Evolutionary conservation across 352 stramenopile species (phyloP), one percentile per base, ranked within the genome.

Genomic region (Globisporangium ultimum): DNA sequence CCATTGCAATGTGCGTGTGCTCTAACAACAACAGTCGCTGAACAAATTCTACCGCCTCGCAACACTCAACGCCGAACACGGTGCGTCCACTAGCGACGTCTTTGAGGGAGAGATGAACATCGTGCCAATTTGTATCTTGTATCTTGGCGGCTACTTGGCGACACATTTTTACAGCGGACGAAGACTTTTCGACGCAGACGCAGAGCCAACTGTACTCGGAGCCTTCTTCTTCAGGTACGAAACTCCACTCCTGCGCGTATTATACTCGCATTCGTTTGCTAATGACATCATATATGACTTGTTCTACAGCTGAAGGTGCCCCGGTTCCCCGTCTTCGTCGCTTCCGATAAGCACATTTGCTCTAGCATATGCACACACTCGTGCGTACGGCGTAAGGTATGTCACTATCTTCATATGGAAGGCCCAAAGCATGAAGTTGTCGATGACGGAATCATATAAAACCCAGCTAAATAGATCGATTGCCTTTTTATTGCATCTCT

Each of bases 41-140:
- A 71, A 86, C 68, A 88, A 90, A 58, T 91, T 93, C 58, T 91
- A 89, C 60, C 74, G 73, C 17, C 63, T 93, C 36, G 73, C 82
- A 6, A 82, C 77, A 47, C 72, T 91, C 55, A 84, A 68, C 20
- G 60, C 79, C 24, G 74, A 71, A 51, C 58, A 56, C 22, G 64
- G 76, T 84, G 48, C 53, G 70, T 60, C 6, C 3, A 53, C 4
- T 36, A 6, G 28, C 8, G 28, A 36, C 8, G 28, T 11, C 28
- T 36, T 36, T 36, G 28, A 36, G 9, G 28, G 28, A 10, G 28
- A 36, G 3, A 10, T 36, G 28, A 36, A 28, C 28, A 36, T 36
- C 28, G 28, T 36, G 9, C 28, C 28, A 10, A 36, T 36, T 36
- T 36, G 28, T 36, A 10, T 36, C 7, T 36, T 36, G 28, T 36